These are phyloP conservation scores for Lentinula aciculospora DNA, from an alignment of 768 basidiomycete genomes.

Conservation along the genomic window DNA sequence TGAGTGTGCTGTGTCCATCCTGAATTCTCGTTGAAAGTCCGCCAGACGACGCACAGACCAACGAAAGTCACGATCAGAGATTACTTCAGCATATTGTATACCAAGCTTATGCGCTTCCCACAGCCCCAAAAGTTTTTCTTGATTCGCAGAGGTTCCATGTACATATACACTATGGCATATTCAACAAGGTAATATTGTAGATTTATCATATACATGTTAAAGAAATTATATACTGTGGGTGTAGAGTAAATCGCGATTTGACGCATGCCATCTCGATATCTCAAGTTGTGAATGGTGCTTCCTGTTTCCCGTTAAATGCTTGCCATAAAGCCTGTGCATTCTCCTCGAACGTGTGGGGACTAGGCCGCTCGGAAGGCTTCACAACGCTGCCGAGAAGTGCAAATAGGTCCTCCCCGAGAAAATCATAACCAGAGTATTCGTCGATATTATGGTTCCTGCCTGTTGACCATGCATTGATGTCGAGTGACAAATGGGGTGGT, in stretches of 20 bases:
- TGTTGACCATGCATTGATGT: conserved; percentile 1
- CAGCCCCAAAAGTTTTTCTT: no score
- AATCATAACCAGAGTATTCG: conserved; percentile 9
- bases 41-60: conserved; percentile 43
- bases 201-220: neutral
- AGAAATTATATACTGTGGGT: neutral
- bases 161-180: neutral
- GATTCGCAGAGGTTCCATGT: no score
- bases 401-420: conserved; percentile 9
- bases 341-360: conserved; percentile 7
- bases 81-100: neutral
- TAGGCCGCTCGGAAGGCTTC: neutral
- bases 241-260: neutral
- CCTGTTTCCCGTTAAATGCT: conserved; percentile 1
- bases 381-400: conserved; percentile 8
- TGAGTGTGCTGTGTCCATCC: conserved; percentile 19
- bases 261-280: no score
- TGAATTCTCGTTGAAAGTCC: conserved; percentile 38
- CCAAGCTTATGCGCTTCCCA: no score
- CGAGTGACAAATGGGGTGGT: conserved; percentile 7
- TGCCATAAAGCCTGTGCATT: conserved; percentile 3
- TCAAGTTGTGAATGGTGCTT: conserved; percentile 2
- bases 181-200: neutral
- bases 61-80: conserved; percentile 9
- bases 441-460: conserved; percentile 4